A percentile compares a stretch with the other conserved stretches of the same genome.
Evolutionary conservation across 768 basidiomycete genomes (phyloP).

Genomic region (Omphalotus guepiniiformis): DNA sequence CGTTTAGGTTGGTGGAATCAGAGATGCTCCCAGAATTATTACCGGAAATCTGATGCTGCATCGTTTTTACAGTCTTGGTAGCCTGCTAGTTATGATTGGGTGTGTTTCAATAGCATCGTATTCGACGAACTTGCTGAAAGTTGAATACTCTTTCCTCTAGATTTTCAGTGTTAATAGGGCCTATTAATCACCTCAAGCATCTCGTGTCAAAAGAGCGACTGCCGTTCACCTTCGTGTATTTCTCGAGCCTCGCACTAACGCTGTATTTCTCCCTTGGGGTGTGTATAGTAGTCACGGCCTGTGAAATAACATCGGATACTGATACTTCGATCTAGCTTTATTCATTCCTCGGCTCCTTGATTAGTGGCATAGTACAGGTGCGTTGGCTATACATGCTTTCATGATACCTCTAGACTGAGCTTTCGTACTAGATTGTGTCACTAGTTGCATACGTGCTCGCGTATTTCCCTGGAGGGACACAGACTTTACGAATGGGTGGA

Average conservation of each 20-base stretch:
- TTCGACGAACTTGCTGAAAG: background rate
- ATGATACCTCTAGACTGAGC: background rate
- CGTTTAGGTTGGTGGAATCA: constrained; percentile 64
- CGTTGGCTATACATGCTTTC: constrained; percentile 6
- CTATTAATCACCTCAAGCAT: constrained; percentile 90
- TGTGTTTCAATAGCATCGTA: constrained; percentile 28
- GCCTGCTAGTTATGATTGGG: constrained; percentile 95
- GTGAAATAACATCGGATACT: too few relatives aligned
- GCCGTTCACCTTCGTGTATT: constrained; percentile 81
- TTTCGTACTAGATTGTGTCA: constrained; percentile 55
- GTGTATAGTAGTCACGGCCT: too few relatives aligned
- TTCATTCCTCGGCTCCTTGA: constrained; percentile 82
- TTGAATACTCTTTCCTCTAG: constrained; percentile 28
- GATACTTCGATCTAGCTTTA: constrained; percentile 62
- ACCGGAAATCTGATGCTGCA: background rate
- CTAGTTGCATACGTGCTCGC: constrained; percentile 87
- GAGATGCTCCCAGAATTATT: background rate
- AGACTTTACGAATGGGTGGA: constrained; percentile 76
- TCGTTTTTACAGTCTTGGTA: constrained; percentile 59
- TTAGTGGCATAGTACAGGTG: constrained; percentile 79
- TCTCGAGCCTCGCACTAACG: constrained; percentile 78
- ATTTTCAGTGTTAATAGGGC: constrained; percentile 84
- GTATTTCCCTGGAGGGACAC: constrained; percentile 90
- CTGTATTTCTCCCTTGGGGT: constrained; percentile 92
- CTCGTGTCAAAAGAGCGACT: constrained; percentile 76